phyloP scores from a whole-genome alignment of 768 basidiomycete species.

The Termitomyces sp. region DNA sequence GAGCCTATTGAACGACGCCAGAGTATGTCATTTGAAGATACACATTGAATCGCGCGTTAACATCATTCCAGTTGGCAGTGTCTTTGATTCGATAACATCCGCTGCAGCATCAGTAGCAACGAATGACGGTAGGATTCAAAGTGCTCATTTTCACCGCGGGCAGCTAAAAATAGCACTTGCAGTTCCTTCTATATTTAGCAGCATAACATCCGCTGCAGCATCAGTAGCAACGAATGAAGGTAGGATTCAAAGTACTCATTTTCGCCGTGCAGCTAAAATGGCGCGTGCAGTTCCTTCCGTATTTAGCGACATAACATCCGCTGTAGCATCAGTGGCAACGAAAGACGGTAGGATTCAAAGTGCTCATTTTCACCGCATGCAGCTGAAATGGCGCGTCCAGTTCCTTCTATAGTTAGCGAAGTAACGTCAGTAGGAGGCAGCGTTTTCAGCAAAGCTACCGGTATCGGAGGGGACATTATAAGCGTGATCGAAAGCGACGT shows the following conservation, averaged over 20 bases:
- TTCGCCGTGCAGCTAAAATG: not conserved
- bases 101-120: conserved; percentile 23
- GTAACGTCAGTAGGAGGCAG: conserved; percentile 18
- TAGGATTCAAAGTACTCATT: conserved; percentile 9
- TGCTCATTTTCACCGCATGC: not conserved
- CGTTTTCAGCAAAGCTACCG: conserved; percentile 24
- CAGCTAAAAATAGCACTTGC: not conserved
- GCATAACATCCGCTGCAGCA: conserved; percentile 20
- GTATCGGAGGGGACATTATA: too few relatives aligned
- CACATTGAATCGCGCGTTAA: not conserved
- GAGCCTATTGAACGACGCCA: conserved; percentile 32
- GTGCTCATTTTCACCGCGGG: not conserved
- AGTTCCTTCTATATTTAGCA: conserved; percentile 32
- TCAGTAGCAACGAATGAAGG: conserved; percentile 23
- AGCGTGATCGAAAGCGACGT: conserved; percentile 27
- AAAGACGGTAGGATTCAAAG: conserved; percentile 19
- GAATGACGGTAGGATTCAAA: conserved; percentile 19
- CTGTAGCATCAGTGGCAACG: conserved; percentile 22
- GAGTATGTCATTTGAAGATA: conserved; percentile 23
- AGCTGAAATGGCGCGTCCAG: conserved; percentile 15
- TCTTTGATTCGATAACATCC: conserved; percentile 33
- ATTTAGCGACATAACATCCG: conserved; percentile 18
- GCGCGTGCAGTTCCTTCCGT: conserved; percentile 24
- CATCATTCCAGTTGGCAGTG: conserved; percentile 25
- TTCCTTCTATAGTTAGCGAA: conserved; percentile 21